These are phyloP conservation scores for Wickerhamiella australiensis DNA, from an alignment of 805 yeast species.

Conservation along the genomic window DNA sequence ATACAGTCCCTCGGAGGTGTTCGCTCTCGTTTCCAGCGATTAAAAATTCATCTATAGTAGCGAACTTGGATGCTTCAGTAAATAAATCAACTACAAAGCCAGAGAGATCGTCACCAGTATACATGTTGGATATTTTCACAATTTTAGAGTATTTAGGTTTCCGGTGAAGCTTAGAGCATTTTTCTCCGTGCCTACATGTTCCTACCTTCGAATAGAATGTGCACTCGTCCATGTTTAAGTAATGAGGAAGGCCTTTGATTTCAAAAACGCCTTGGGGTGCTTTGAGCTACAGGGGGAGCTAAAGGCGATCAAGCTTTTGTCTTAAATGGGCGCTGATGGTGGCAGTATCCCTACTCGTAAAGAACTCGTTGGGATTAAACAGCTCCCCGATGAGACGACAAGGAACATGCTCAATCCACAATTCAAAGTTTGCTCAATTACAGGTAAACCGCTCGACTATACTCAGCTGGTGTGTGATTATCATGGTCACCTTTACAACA, in stretches of 20 bases:
- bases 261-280: neutral
- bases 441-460: slow-evolving; percentile 32
- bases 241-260: neutral
- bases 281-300: neutral
- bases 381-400: neutral
- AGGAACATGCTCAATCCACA: neutral
- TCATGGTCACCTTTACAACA: slow-evolving; percentile 52
- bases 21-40: slow-evolving; percentile 76
- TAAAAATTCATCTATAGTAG: slow-evolving; percentile 46
- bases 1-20: slow-evolving; percentile 79
- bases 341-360: slow-evolving; percentile 33
- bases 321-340: slow-evolving; percentile 40
- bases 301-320: no score
- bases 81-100: slow-evolving; percentile 60
- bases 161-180: slow-evolving; percentile 57
- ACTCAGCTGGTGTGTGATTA: slow-evolving; percentile 49
- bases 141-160: slow-evolving; percentile 56
- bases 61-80: slow-evolving; percentile 41
- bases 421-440: slow-evolving; percentile 40
- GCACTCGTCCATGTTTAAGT: slow-evolving; percentile 9
- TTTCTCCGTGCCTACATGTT: slow-evolving; percentile 84
- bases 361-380: neutral
- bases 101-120: slow-evolving; percentile 33
- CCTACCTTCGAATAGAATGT: slow-evolving; percentile 73
- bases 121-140: slow-evolving; percentile 51